A percentile compares a stretch with the other conserved stretches of the same genome.
phyloP scores from a whole-genome alignment of 257 asterid genomes.

The Scutellaria galericulata region DNA sequence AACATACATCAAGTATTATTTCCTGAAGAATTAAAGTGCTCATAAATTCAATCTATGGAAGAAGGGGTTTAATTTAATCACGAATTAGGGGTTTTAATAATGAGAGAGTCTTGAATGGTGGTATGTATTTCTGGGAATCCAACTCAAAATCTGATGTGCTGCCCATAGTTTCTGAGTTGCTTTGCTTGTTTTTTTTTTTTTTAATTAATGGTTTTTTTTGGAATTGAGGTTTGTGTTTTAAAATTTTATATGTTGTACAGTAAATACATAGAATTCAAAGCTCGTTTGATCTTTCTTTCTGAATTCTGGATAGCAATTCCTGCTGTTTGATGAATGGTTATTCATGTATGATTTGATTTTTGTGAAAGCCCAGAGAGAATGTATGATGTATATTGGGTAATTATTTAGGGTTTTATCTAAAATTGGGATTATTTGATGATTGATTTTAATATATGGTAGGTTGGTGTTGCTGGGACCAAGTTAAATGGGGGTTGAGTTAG shows the following conservation, averaged over 20 bases:
- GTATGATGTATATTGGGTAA: neutral
- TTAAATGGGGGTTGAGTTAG: slow-evolving; percentile 30
- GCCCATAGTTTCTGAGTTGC: slow-evolving; percentile 38
- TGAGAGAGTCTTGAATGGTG: neutral
- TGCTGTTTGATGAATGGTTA: slow-evolving; percentile 24
- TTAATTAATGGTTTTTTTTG: too few relatives aligned
- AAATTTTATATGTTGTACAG: neutral
- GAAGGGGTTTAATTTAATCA: slow-evolving; percentile 9
- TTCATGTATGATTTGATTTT: slow-evolving; percentile 26
- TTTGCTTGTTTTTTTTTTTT: slow-evolving; percentile 9
- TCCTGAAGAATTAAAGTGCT: slow-evolving; percentile 8
- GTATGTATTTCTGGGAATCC: slow-evolving; percentile 15
- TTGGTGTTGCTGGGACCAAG: slow-evolving; percentile 21
- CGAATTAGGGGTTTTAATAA: neutral
- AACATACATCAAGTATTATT: slow-evolving; percentile 20
- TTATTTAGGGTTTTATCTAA: neutral
- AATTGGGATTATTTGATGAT: slow-evolving; percentile 15
- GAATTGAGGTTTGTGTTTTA: slow-evolving; percentile 26
- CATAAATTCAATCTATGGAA: slow-evolving; percentile 19
- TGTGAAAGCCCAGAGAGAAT: neutral
- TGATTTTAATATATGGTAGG: slow-evolving; percentile 8
- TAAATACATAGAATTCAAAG: slow-evolving; percentile 18
- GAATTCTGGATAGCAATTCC: slow-evolving; percentile 7
- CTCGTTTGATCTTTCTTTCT: neutral
- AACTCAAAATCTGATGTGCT: slow-evolving; percentile 20